Percentiles rank a stretch among this genome's conserved stretches.
Evolutionary conservation across 495 filamentous ascomycete genomes (phyloP).

Genomic region (Amphirosellinia nigrospora): DNA sequence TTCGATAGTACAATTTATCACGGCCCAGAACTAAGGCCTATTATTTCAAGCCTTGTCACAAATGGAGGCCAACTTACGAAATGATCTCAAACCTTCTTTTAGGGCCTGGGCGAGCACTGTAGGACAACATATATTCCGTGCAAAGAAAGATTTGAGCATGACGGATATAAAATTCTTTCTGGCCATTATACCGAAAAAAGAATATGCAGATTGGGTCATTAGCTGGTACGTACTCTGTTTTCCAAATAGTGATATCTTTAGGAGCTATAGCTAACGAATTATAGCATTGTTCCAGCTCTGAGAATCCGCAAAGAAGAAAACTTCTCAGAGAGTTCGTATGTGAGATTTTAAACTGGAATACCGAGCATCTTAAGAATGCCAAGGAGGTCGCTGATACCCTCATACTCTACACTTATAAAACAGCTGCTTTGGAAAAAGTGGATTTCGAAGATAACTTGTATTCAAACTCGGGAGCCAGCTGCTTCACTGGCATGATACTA

Average conservation of each 20-base stretch:
- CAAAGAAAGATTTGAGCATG: neutral
- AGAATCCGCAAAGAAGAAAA: neutral
- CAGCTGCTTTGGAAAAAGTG: neutral
- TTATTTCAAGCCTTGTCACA: neutral
- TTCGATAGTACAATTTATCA: neutral
- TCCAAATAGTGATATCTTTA: neutral
- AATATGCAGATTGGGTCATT: neutral
- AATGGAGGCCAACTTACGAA: neutral
- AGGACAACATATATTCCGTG: neutral
- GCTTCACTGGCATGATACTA: too few relatives aligned
- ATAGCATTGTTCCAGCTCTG: neutral
- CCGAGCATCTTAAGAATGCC: neutral
- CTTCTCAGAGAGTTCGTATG: neutral
- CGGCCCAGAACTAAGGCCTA: neutral
- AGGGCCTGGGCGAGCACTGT: neutral
- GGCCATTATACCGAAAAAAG: neutral
- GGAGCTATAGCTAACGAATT: neutral
- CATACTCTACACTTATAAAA: neutral
- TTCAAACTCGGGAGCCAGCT: neutral
- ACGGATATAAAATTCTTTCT: neutral
- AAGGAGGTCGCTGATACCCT: neutral
- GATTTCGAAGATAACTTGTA: neutral
- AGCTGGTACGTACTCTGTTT: neutral
- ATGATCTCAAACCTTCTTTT: neutral
- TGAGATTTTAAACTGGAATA: neutral